phyloP scores from a whole-genome alignment of 176 grass and related monocot genomes.

The Eremochloa ophiuroides region DNA sequence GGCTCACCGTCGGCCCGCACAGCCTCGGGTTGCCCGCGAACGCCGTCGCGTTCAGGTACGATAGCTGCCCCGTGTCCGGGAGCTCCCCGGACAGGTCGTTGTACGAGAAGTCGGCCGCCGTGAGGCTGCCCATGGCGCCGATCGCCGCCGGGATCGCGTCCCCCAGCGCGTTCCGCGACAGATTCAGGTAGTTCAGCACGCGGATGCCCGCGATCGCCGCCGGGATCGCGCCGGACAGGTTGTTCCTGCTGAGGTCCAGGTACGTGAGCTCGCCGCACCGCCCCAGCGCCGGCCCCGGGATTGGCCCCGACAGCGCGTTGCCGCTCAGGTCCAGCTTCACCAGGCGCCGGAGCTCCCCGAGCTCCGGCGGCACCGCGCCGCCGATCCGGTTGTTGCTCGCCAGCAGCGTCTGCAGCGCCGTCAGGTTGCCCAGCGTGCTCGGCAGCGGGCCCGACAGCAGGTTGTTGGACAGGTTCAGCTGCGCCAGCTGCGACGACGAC shows the following conservation, averaged over 20 bases:
- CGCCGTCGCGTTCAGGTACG: conserved; percentile 72
- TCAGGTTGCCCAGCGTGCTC: conserved; percentile 46
- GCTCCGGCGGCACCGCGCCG: conserved; percentile 44
- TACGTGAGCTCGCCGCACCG: conserved; percentile 68
- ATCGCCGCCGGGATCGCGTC: conserved; percentile 60
- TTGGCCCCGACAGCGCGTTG: conserved; percentile 45
- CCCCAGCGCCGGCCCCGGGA: conserved; percentile 44
- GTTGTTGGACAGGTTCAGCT: conserved; percentile 91
- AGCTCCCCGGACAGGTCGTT: conserved; percentile 65
- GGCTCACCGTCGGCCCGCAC: conserved; percentile 47
- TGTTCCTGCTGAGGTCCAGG: conserved; percentile 91
- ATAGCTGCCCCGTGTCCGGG: conserved; percentile 67
- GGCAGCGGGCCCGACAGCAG: conserved; percentile 69
- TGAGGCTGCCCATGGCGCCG: conserved; percentile 74
- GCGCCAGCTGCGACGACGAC: conserved; percentile 52
- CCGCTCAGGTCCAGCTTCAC: conserved; percentile 79
- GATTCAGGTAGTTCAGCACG: conserved; percentile 82
- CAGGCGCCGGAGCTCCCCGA: conserved; percentile 47
- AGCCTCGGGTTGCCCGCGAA: conserved; percentile 74
- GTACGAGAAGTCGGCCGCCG: conserved; percentile 81
- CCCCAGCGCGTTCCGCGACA: conserved; percentile 66
- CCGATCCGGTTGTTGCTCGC: conserved; percentile 52
- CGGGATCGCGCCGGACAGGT: conserved; percentile 56
- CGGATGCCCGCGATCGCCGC: conserved; percentile 39
- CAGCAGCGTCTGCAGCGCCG: conserved; percentile 66